A percentile compares a stretch with the other conserved stretches of the same genome.
Evolutionary conservation across 352 stramenopile genomes (phyloP).

Genomic region (Phytophthora pistaciae): DNA sequence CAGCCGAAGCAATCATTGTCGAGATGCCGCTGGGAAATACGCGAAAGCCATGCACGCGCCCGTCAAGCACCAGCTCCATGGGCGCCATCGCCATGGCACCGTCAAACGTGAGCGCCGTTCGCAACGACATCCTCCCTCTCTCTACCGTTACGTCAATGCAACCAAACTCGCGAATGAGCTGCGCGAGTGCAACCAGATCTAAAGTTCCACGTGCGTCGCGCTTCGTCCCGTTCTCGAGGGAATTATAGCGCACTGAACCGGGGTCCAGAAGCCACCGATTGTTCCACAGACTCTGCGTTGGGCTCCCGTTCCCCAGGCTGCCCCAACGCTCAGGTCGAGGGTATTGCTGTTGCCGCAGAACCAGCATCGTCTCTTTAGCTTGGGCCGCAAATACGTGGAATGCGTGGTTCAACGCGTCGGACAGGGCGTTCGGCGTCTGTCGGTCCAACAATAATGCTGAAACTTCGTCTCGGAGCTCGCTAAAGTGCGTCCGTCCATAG

Average conservation of each 20-base stretch:
- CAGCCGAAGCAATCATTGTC: constrained; percentile 18
- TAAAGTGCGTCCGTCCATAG: constrained; percentile 23
- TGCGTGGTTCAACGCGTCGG: constrained; percentile 1
- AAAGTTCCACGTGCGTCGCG: background rate
- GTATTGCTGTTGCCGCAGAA: background rate
- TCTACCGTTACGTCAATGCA: constrained; percentile 22
- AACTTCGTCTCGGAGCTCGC: constrained; percentile 6
- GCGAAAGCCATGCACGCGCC: constrained; percentile 30
- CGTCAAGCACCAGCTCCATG: constrained; percentile 41
- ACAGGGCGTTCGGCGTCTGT: constrained; percentile 2
- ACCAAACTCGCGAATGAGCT: constrained; percentile 18
- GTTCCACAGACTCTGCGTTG: constrained; percentile 20
- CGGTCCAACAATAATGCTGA: constrained; percentile 16
- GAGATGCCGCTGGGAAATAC: constrained; percentile 36
- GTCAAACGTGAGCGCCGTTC: constrained; percentile 14
- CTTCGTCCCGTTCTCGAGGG: background rate
- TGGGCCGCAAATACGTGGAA: constrained; percentile 22
- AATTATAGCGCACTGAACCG: constrained; percentile 13
- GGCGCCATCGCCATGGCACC: background rate
- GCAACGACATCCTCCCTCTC: constrained; percentile 10
- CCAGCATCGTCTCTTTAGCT: background rate
- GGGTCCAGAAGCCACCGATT: constrained; percentile 33
- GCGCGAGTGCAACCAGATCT: constrained; percentile 11
- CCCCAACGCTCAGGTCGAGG: background rate
- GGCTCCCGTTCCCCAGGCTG: background rate